Evolutionary conservation across 2,329 filamentous ascomycete genomes (phyloP), one percentile per base, ranked within the genome.

Genomic region (Dactylellina drechsleri): DNA sequence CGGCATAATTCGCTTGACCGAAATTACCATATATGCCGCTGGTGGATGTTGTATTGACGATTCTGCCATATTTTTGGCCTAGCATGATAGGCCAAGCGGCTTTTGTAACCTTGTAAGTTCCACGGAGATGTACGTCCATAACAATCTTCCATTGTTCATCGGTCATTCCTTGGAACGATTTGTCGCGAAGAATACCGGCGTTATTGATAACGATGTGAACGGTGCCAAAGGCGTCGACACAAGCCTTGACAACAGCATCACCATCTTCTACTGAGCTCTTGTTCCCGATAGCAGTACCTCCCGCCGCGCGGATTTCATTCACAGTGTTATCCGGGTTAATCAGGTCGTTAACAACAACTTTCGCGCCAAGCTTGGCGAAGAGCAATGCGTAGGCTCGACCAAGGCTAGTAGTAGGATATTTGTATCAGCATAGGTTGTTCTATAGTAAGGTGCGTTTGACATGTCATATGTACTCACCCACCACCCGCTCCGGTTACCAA

Each of bases 1-100:
- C 92, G 77, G 95, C 88, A 83, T 99, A 99, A 87, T 99, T 99
- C 80, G 94, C 92, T 84, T 99, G 95, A 77, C 95, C 95, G 82
- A 99, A 99, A 87, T 97, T 99, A 79, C 95, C 95, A 82, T 99
- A 99, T 83, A 99, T 96, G 83, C 95, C 95, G 79, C 91, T 96
- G 57, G 95, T 98, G 41, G 92, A 96, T 47, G 95, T 95, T 56
- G 95, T 99, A 87, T 99, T 99, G 81, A 99, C 86, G 76, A 99
- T 89, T 80, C 95, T 92, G 78, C 95, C 95, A 81, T 97, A 99
- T 86, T 97, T 98, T 83, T 99, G 95, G 87, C 97, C 97, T 61
- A 98, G 86, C 86, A 99, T 92, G 83, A 96, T 91, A 59, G 95
- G 95, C 93, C 94, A 99, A 18, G 95, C 95, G 76, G 95, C 95